Conservation (phyloP, 768 basidiomycete species). For the Leccinum obscurum region DNA sequence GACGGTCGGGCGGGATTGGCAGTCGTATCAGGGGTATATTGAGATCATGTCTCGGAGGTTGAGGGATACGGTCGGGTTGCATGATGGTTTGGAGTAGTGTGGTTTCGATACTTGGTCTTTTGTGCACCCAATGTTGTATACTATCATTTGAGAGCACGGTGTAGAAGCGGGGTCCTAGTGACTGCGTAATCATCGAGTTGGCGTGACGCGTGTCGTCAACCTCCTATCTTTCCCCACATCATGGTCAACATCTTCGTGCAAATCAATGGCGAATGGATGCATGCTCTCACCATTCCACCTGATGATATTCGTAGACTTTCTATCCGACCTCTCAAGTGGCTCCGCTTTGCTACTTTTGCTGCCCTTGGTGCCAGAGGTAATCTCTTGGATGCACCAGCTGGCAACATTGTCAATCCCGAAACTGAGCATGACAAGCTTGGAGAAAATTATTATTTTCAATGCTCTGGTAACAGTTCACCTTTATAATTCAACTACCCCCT, state of each 20-base stretch:
- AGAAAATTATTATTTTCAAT: too few species aligned
- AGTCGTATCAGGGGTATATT: conserved; percentile 67
- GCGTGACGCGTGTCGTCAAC: too few species aligned
- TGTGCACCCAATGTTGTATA: too few species aligned
- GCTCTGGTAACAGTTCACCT: too few species aligned
- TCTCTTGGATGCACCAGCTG: not conserved
- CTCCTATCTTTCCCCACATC: too few species aligned
- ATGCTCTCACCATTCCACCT: not conserved
- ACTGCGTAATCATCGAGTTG: too few species aligned
- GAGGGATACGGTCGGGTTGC: conserved; percentile 61
- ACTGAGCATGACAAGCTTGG: too few species aligned
- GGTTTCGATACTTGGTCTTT: too few species aligned
- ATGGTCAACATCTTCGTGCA: not conserved
- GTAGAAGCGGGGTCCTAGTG: too few species aligned
- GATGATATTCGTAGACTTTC: not conserved
- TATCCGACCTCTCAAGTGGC: not conserved
- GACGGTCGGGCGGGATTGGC: conserved; percentile 52
- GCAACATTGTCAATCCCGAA: not conserved
- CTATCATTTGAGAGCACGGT: too few species aligned
- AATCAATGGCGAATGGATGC: not conserved
- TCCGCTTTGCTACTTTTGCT: not conserved
- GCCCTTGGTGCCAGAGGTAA: not conserved
- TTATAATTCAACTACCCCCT: too few species aligned
- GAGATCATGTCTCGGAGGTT: conserved; percentile 75
- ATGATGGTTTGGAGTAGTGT: conserved; percentile 35